Conservation (phyloP, 768 basidiomycete species). For the Russula olivacea region DNA sequence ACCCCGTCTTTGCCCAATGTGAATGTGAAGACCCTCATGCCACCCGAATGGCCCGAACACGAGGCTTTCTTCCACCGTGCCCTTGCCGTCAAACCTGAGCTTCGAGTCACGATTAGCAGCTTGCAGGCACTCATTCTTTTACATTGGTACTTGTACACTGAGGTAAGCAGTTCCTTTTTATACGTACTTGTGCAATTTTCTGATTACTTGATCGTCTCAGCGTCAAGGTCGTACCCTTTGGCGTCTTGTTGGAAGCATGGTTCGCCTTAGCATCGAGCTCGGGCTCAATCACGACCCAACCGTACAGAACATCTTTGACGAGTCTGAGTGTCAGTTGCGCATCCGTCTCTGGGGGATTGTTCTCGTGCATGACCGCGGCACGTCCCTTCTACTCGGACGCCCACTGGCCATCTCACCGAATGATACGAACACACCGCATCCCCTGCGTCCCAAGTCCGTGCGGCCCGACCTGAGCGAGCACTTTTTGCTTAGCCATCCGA, state of each 20-base stretch:
- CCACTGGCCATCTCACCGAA: slow-evolving; percentile 76
- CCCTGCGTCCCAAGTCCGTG: slow-evolving; percentile 43
- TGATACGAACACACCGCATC: slow-evolving; percentile 78
- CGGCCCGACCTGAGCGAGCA: slow-evolving; percentile 65
- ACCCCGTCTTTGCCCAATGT: slow-evolving; percentile 28
- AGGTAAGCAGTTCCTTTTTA: slow-evolving; percentile 42
- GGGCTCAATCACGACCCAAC: slow-evolving; percentile 84
- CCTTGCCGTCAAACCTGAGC: slow-evolving; percentile 69
- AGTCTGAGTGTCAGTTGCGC: slow-evolving; percentile 71
- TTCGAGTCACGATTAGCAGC: slow-evolving; percentile 76
- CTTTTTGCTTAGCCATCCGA: slow-evolving; percentile 66
- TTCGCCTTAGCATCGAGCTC: slow-evolving; percentile 75
- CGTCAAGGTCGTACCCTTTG: slow-evolving; percentile 85
- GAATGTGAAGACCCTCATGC: slow-evolving; percentile 57
- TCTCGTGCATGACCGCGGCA: slow-evolving; percentile 81
- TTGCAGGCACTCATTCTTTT: slow-evolving; percentile 77
- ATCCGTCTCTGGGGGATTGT: slow-evolving; percentile 83
- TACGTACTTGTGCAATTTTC: slow-evolving; percentile 6
- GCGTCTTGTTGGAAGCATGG: slow-evolving; percentile 82
- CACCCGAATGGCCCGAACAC: slow-evolving; percentile 67
- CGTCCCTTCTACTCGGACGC: slow-evolving; percentile 79
- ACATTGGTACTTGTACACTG: slow-evolving; percentile 88
- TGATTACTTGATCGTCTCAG: slow-evolving; percentile 36
- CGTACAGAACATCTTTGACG: slow-evolving; percentile 58
- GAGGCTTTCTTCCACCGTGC: slow-evolving; percentile 83